Base-by-base conservation (phyloP, 257 asterid genomes). In the Eustoma russellianum region DNA sequence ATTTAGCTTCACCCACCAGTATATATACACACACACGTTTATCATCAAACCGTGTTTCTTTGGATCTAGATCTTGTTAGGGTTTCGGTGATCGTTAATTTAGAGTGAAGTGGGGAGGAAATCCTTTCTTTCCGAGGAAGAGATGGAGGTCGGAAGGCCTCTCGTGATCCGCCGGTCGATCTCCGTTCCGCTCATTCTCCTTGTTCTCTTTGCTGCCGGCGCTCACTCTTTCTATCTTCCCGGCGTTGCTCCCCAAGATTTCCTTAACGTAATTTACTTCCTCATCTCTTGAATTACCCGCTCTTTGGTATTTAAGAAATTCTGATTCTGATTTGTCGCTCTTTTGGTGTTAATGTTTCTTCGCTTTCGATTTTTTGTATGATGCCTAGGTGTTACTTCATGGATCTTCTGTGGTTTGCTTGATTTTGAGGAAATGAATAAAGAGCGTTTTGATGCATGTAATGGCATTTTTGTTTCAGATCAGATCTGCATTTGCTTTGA, bases 211-310 rank as follows among this genome's bases (percentile, higher is more conserved):
- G 52, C 66, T 68, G 55, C 66, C 69, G 60, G 60, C 48, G 79
- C 71, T 49, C 80, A 73, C 53, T 75, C 81, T 46, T 83, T 86
- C 63, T 86, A 83, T 70, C 86, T 86, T 50, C 96, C 96, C 48
- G 96, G 96, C 13, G 96, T 83, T 14, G 96, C 96, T 66, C 94
- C 96, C n/a, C 79, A 83, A 56, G 94, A 86, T 79, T 86, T 86
- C 72, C 10, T 49, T 52, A 81, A 75, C 79, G 95, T 80, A 67
- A 47, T 45, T 46, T 2, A 11, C 53, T 2, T n/a, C 12, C 13
- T 38, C 43, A 0, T 38, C 30, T 2, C 30, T 24, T 24, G 30
- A 24, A 2, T 24, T 24, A 24, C 2, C 0, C 30, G 12, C 12
- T 38, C 43, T 38, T 38, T 38, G 43, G 5, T 38, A 1, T 11